Evolutionary conservation across 345 rosid genomes (phyloP).

Genomic region (Hibiscus mutabilis): DNA sequence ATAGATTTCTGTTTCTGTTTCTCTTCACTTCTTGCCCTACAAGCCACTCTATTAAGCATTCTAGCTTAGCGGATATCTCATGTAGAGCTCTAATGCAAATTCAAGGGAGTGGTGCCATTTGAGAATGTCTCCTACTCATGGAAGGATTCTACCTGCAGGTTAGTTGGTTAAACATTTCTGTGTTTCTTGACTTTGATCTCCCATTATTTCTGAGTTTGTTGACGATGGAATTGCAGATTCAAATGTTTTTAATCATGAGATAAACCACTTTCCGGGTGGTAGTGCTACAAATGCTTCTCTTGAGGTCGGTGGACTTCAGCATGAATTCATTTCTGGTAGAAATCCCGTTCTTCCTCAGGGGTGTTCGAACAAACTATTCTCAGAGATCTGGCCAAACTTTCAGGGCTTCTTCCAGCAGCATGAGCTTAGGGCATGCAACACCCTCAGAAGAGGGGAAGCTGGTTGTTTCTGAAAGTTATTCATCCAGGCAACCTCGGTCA

Average conservation of each 20-base stretch:
- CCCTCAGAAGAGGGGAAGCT: conserved; percentile 50
- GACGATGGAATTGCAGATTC: conserved; percentile 39
- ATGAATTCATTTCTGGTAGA: conserved; percentile 42
- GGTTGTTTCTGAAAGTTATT: conserved; percentile 43
- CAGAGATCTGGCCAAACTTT: conserved; percentile 55
- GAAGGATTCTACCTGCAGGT: conserved; percentile 48
- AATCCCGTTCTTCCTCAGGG: conserved; percentile 40
- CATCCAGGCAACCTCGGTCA: conserved; percentile 54
- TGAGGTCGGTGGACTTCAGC: conserved; percentile 43
- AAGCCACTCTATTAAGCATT: conserved; percentile 36
- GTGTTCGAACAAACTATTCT: conserved; percentile 40
- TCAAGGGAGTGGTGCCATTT: conserved; percentile 54
- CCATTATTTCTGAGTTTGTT: background rate
- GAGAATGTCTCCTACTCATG: conserved; percentile 38
- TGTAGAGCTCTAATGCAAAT: conserved; percentile 32
- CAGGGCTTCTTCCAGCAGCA: conserved; percentile 53
- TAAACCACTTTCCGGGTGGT: conserved; percentile 33
- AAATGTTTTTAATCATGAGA: conserved; percentile 44
- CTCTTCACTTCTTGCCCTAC: too few species aligned
- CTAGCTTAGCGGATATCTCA: conserved; percentile 33
- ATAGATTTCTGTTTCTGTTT: too few species aligned
- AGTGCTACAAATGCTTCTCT: conserved; percentile 31
- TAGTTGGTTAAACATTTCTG: conserved; percentile 7
- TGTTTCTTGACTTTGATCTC: background rate
- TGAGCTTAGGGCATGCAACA: conserved; percentile 42